These are phyloP conservation scores for Colletotrichum eleusines DNA, from an alignment of 2,329 filamentous ascomycete genomes.

Conservation along the genomic window DNA sequence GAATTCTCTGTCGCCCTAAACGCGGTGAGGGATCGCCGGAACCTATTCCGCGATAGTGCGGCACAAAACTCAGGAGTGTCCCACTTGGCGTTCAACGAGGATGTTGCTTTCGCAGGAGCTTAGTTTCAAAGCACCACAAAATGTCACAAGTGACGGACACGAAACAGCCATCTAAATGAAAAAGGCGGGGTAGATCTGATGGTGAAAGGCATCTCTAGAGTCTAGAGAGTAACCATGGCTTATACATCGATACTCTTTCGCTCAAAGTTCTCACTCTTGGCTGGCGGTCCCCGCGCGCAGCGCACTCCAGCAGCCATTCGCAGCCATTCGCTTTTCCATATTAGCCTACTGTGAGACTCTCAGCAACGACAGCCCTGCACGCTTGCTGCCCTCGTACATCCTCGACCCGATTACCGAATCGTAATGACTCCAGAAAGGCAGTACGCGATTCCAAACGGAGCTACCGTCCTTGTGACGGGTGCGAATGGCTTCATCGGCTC, in stretches of 20 bases:
- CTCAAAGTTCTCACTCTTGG: background rate
- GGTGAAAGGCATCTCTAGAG: background rate
- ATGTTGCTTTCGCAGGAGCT: slow-evolving; percentile 23
- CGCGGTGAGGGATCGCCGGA: background rate
- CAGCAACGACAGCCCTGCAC: background rate
- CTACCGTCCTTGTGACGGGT: slow-evolving; percentile 54
- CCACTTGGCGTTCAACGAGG: slow-evolving; percentile 33
- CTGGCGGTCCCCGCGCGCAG: slow-evolving; percentile 5
- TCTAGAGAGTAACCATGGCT: background rate
- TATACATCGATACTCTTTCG: slow-evolving; percentile 12
- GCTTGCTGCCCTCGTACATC: background rate
- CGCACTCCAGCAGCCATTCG: background rate
- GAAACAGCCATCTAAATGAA: slow-evolving; percentile 31
- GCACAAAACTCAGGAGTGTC: slow-evolving; percentile 24
- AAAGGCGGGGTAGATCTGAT: slow-evolving; percentile 24
- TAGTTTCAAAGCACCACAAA: slow-evolving; percentile 28
- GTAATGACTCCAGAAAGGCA: slow-evolving; percentile 29
- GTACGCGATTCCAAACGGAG: slow-evolving; percentile 28
- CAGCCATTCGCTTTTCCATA: slow-evolving; percentile 3
- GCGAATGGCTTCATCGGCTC: slow-evolving; percentile 58
- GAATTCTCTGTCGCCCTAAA: background rate
- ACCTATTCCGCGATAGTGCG: slow-evolving; percentile 1
- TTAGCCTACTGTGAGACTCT: background rate
- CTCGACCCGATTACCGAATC: slow-evolving; percentile 1
- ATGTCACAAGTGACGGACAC: slow-evolving; percentile 34